These are phyloP conservation scores for Dichotomopilus funicola DNA, from an alignment of 2,329 filamentous ascomycete species.

Conservation along the genomic window DNA sequence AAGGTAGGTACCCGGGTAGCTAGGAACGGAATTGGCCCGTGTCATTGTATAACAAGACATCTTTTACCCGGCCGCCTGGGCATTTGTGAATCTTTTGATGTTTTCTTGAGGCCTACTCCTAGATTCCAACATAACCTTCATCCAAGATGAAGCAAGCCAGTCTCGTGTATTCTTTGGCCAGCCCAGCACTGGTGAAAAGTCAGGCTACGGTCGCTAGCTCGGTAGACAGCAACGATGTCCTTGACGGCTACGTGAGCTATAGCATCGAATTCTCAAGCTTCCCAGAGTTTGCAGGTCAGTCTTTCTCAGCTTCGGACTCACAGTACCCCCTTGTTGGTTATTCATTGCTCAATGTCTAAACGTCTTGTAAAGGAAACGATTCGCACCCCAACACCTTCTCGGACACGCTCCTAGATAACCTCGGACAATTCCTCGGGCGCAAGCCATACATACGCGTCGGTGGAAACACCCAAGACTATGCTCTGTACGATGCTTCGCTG, in stretches of 20 bases:
- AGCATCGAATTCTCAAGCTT: conserved; percentile 37
- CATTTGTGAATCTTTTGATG: neutral
- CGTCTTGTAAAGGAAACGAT: conserved; percentile 37
- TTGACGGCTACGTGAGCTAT: conserved; percentile 37
- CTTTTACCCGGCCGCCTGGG: too few relatives aligned
- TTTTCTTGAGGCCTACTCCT: neutral
- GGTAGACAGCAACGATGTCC: conserved; percentile 24
- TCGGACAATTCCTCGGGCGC: conserved; percentile 46
- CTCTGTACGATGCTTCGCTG: conserved; percentile 51
- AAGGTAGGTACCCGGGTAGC: too few relatives aligned
- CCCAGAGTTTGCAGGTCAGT: conserved; percentile 27
- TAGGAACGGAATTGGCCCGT: too few relatives aligned
- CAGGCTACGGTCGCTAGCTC: conserved; percentile 16
- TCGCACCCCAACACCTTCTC: conserved; percentile 54
- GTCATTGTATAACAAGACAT: too few relatives aligned
- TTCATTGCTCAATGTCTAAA: conserved; percentile 27
- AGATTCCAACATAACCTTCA: neutral
- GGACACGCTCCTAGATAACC: conserved; percentile 51
- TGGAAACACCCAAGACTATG: conserved; percentile 62
- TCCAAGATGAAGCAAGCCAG: conserved; percentile 10
- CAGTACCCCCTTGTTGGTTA: conserved; percentile 45
- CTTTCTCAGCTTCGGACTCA: neutral
- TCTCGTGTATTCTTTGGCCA: conserved; percentile 6
- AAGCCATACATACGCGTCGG: conserved; percentile 58
- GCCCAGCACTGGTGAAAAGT: conserved; percentile 5